A percentile compares a stretch with the other conserved stretches of the same genome.
These are phyloP conservation scores for Kodamaea derodonti DNA, from an alignment of 1,139 yeast species.

Conservation along the genomic window DNA sequence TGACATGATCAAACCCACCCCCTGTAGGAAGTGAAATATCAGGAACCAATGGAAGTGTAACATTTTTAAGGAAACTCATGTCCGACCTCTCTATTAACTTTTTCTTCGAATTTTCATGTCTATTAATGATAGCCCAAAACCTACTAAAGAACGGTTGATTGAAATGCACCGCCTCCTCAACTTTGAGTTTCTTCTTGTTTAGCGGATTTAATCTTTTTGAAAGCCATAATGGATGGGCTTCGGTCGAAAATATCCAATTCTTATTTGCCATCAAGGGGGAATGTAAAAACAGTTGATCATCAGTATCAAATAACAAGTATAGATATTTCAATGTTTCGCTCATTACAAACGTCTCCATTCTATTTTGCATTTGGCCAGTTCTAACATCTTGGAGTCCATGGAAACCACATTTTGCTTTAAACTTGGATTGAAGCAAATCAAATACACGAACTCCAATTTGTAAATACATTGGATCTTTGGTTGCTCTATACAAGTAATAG, in stretches of 20 bases:
- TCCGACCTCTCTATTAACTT: conserved; percentile 4
- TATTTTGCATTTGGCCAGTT: conserved; percentile 59
- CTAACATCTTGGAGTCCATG: conserved; percentile 72
- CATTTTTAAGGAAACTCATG: conserved; percentile 15
- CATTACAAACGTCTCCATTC: conserved; percentile 90
- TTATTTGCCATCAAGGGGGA: conserved; percentile 31
- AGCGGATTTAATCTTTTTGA: conserved; percentile 18
- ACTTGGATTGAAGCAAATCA: conserved; percentile 48
- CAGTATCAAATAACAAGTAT: conserved; percentile 72
- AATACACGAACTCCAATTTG: conserved; percentile 69
- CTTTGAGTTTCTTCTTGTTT: conserved; percentile 4
- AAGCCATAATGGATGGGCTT: conserved; percentile 89
- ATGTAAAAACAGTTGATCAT: conserved; percentile 50
- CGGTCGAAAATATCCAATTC: conserved; percentile 80
- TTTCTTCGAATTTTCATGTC: conserved; percentile 6
- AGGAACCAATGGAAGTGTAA: conserved; percentile 14
- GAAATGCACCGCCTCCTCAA: conserved; percentile 6
- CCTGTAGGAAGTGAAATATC: conserved; percentile 14
- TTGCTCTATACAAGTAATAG: conserved; percentile 77
- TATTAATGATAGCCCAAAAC: conserved; percentile 8
- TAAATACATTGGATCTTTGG: conserved; percentile 79
- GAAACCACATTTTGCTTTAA: conserved; percentile 70
- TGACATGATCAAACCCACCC: conserved; percentile 10
- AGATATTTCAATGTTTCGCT: conserved; percentile 84
- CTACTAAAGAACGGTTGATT: conserved; percentile 9